These are phyloP conservation scores for Ogataea populi-albae DNA, from an alignment of 805 yeast species.

Conservation along the genomic window DNA sequence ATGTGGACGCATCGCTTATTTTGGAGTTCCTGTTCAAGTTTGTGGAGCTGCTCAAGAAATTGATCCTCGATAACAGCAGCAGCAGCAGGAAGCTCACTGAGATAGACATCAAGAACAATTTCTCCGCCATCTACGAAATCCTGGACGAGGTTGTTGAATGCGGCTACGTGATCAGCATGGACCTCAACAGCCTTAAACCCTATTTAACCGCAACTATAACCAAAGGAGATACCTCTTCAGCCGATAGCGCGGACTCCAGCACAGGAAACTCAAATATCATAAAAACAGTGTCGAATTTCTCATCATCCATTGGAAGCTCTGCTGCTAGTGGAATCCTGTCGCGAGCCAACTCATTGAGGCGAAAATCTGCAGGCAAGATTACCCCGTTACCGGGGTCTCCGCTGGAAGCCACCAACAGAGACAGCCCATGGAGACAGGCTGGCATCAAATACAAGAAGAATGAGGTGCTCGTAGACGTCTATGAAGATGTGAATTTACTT, in stretches of 20 bases:
- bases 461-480: slow-evolving; percentile 72
- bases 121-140: slow-evolving; percentile 68
- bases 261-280: background rate
- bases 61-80: slow-evolving; percentile 29
- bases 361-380: slow-evolving; percentile 16
- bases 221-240: slow-evolving; percentile 2
- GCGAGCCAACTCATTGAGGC: slow-evolving; percentile 20
- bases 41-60: slow-evolving; percentile 47
- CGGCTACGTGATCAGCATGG: slow-evolving; percentile 74
- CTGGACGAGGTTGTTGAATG: slow-evolving; percentile 73
- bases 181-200: slow-evolving; percentile 40
- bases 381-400: slow-evolving; percentile 9
- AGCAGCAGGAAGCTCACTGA: slow-evolving; percentile 37
- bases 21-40: slow-evolving; percentile 75
- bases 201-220: slow-evolving; percentile 24
- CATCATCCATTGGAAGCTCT: slow-evolving; percentile 7
- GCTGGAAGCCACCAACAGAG: slow-evolving; percentile 8
- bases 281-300: slow-evolving; percentile 5
- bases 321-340: slow-evolving; percentile 16
- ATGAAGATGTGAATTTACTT: slow-evolving; percentile 70
- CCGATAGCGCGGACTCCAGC: background rate
- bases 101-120: slow-evolving; percentile 57
- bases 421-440: slow-evolving; percentile 63
- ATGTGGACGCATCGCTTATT: slow-evolving; percentile 77
- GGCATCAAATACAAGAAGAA: slow-evolving; percentile 79